A percentile compares a stretch with the other conserved stretches of the same genome.
phyloP scores from a whole-genome alignment of 345 rosid genomes.

The Syzygium oleosum region DNA sequence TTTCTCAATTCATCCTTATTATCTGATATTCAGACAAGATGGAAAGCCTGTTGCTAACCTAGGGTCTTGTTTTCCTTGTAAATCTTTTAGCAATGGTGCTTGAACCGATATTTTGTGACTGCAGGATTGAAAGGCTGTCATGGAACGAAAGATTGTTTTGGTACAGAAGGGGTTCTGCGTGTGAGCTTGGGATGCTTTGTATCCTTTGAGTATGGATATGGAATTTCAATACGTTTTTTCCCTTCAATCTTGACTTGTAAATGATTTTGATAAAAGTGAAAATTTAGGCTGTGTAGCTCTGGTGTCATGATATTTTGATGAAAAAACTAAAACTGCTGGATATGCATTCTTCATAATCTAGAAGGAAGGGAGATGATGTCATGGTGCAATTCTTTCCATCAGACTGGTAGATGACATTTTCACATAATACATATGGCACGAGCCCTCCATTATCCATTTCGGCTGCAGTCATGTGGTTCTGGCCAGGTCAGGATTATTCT shows the following conservation, averaged over 20 bases:
- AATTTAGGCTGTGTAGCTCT: neutral
- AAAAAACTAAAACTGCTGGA: neutral
- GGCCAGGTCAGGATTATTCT: neutral
- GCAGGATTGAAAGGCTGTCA: constrained; percentile 67
- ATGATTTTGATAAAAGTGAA: neutral
- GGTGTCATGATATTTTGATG: neutral
- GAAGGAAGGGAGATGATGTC: neutral
- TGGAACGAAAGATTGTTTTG: constrained; percentile 63
- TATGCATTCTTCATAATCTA: neutral
- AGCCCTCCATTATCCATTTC: neutral
- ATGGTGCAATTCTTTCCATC: neutral
- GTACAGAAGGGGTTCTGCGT: constrained; percentile 85
- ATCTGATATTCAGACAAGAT: neutral
- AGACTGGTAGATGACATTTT: neutral
- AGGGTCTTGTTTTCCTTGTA: neutral
- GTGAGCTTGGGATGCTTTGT: constrained; percentile 98
- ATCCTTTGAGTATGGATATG: constrained; percentile 39
- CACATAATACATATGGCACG: neutral
- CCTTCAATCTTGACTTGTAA: neutral
- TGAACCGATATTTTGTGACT: neutral
- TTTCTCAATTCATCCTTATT: neutral
- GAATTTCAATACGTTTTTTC: neutral
- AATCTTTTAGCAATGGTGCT: neutral
- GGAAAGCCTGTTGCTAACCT: neutral
- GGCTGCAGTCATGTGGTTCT: neutral